A percentile compares a stretch with the other conserved stretches of the same genome.
phyloP scores from a whole-genome alignment of 805 yeast genomes.

The Sporopachydermia lactativora region DNA sequence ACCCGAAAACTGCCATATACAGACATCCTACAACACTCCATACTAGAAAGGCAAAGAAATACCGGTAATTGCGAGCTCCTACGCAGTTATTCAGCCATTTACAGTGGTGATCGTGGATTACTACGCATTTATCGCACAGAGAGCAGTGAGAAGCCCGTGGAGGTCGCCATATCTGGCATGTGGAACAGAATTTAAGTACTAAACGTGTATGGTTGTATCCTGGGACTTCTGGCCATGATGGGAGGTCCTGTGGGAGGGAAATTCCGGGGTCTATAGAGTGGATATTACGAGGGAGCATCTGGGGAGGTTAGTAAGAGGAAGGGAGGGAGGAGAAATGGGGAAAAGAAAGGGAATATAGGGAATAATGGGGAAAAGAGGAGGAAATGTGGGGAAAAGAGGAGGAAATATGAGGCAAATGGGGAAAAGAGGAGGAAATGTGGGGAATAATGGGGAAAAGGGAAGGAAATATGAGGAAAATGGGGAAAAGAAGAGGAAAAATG shows the following conservation, averaged over 20 bases:
- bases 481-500: background rate
- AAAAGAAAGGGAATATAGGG: background rate
- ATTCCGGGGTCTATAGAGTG: slow-evolving; percentile 34
- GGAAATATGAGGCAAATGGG: background rate
- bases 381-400: too few relatives aligned
- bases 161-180: slow-evolving; percentile 65
- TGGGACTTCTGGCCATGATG: slow-evolving; percentile 25
- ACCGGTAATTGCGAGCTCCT: slow-evolving; percentile 55
- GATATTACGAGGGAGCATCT: slow-evolving; percentile 41
- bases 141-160: slow-evolving; percentile 68
- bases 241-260: slow-evolving; percentile 34
- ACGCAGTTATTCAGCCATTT: slow-evolving; percentile 60
- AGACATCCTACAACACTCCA: slow-evolving; percentile 20
- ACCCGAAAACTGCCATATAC: slow-evolving; percentile 18
- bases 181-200: slow-evolving; percentile 39
- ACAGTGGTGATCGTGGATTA: slow-evolving; percentile 63
- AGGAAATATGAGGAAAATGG: too few relatives aligned
- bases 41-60: slow-evolving; percentile 26
- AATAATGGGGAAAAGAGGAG: background rate
- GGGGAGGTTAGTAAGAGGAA: slow-evolving; percentile 4
- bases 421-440: background rate
- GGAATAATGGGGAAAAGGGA: background rate
- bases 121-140: slow-evolving; percentile 49
- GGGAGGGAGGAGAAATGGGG: background rate
- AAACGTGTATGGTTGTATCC: slow-evolving; percentile 23